phyloP scores from a whole-genome alignment of 2,329 filamentous ascomycete genomes.

The Fusarium camptoceras region DNA sequence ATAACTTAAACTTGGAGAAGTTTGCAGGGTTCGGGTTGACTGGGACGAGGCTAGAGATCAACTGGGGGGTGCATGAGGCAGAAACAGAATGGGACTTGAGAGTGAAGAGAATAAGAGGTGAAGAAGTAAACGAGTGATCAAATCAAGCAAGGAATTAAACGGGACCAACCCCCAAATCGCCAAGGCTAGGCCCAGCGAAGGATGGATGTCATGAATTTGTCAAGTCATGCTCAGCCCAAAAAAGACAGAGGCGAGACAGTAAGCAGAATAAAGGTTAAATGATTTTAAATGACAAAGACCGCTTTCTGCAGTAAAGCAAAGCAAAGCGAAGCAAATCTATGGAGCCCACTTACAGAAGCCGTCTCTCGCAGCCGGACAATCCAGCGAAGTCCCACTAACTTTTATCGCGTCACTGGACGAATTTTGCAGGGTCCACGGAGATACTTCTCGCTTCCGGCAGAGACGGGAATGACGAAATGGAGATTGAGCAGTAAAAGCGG shows the following conservation, averaged over 20 bases:
- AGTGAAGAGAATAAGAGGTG: conserved; percentile 4
- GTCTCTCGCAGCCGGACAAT: conserved; percentile 12
- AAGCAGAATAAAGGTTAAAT: not conserved
- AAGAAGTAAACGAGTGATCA: conserved; percentile 13
- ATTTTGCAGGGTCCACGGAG: conserved; percentile 36
- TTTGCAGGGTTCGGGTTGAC: conserved; percentile 28
- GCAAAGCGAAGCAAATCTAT: not conserved
- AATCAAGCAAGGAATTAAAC: conserved; percentile 34
- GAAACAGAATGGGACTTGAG: conserved; percentile 31
- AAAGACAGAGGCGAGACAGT: conserved; percentile 25
- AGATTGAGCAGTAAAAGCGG: conserved; percentile 27
- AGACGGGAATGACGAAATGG: conserved; percentile 33
- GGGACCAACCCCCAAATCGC: conserved; percentile 30
- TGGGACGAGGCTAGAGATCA: conserved; percentile 24
- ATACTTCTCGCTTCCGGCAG: conserved; percentile 37
- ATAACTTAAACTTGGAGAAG: conserved; percentile 36
- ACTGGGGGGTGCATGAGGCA: conserved; percentile 33
- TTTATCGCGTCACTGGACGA: conserved; percentile 36
- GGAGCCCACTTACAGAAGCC: conserved; percentile 28
- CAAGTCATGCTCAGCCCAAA: conserved; percentile 23
- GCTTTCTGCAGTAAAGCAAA: conserved; percentile 8
- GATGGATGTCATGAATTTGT: conserved; percentile 26
- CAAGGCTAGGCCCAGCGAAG: conserved; percentile 18
- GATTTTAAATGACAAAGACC: conserved; percentile 13
- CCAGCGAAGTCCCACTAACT: conserved; percentile 24